These are phyloP conservation scores for Afroboletus lepidellus DNA, from an alignment of 1,284 basidiomycete genomes.

Conservation along the genomic window DNA sequence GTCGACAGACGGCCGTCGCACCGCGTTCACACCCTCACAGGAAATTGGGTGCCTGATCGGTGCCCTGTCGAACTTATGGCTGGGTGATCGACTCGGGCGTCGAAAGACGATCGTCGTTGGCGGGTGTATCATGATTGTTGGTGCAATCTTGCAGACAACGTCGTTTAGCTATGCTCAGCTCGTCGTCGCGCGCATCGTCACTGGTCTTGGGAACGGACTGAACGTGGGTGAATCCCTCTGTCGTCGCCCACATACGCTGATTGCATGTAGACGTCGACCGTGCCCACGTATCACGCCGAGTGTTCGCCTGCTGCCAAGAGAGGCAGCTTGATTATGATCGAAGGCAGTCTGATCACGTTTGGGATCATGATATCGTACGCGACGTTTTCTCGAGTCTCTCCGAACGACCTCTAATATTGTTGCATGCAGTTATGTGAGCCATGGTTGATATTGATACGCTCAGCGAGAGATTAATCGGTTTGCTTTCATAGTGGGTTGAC, in stretches of 20 bases:
- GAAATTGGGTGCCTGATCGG: constrained; percentile 41
- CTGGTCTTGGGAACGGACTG: constrained; percentile 64
- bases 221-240: constrained; percentile 42
- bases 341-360: constrained; percentile 67
- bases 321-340: constrained; percentile 67
- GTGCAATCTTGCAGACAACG: constrained; percentile 48
- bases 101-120: constrained; percentile 50
- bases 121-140: constrained; percentile 51
- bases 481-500: constrained; percentile 52
- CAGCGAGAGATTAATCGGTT: constrained; percentile 2
- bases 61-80: constrained; percentile 46
- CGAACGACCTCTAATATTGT: constrained; percentile 8
- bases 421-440: constrained; percentile 29
- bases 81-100: constrained; percentile 49
- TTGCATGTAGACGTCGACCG: constrained; percentile 52
- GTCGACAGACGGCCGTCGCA: background rate
- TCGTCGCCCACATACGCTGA: background rate
- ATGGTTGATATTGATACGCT: background rate
- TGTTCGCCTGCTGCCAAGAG: constrained; percentile 59
- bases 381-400: constrained; percentile 1
- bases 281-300: constrained; percentile 65
- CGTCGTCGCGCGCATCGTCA: constrained; percentile 49
- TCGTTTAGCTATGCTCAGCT: constrained; percentile 49
- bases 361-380: constrained; percentile 70
- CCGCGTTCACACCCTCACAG: constrained; percentile 11